Conservation (phyloP, 345 rosid genomes). For the Geranium rotundifolium region DNA sequence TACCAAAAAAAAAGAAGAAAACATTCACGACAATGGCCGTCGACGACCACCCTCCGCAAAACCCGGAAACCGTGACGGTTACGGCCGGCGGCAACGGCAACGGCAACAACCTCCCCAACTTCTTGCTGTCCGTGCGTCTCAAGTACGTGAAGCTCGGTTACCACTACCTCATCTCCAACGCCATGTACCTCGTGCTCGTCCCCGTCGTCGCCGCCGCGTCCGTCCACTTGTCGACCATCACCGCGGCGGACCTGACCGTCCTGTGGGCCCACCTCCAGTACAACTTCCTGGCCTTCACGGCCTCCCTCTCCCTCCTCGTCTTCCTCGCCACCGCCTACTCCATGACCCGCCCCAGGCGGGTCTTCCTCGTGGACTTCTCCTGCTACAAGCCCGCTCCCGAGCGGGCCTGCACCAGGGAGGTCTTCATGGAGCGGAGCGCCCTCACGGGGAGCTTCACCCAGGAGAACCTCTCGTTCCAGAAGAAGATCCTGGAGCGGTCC, state of each 20-base stretch:
- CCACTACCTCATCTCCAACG: constrained; percentile 28
- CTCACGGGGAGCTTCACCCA: constrained; percentile 12
- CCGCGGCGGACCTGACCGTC: constrained; percentile 3
- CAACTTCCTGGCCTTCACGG: constrained; percentile 8
- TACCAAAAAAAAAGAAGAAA: no score
- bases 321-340: constrained; percentile 11
- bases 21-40: background rate
- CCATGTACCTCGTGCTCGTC: constrained; percentile 15
- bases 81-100: background rate
- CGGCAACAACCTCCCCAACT: constrained; percentile 13
- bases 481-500: constrained; percentile 24
- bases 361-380: constrained; percentile 24
- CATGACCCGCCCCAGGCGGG: constrained; percentile 16
- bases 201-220: constrained; percentile 6
- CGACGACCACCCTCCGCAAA: constrained; percentile 1
- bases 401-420: constrained; percentile 13
- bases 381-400: constrained; percentile 25
- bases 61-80: background rate
- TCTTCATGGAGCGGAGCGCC: constrained; percentile 6
- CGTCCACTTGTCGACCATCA: constrained; percentile 12
- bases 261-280: constrained; percentile 10
- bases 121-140: constrained; percentile 17
- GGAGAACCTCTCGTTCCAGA: constrained; percentile 21
- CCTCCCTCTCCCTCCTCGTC: constrained; percentile 9
- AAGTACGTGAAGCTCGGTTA: constrained; percentile 31